Evolutionary conservation across 2,329 filamentous ascomycete genomes (phyloP).

Genomic region (Aspergillus aculeatus): DNA sequence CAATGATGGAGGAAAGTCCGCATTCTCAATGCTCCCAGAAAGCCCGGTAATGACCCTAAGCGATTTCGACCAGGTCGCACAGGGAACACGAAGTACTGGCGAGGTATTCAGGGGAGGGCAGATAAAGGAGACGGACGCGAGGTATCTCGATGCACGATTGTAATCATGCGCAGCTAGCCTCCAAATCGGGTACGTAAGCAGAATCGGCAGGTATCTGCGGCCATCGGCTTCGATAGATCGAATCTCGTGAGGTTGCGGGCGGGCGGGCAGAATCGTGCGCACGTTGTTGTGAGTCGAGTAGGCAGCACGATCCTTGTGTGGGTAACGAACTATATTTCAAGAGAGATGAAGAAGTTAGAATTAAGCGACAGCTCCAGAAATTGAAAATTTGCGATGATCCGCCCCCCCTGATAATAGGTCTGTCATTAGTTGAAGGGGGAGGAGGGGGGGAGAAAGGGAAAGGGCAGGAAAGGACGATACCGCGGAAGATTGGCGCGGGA

Average conservation of each 20-base stretch:
- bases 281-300: not conserved
- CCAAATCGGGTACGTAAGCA: constrained; percentile 8
- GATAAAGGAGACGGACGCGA: not conserved
- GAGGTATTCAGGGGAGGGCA: not conserved
- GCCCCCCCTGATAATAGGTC: constrained; percentile 9
- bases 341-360: not conserved
- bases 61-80: not conserved
- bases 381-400: constrained; percentile 4
- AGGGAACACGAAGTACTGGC: not conserved
- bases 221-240: constrained; percentile 3
- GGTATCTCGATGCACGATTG: not conserved
- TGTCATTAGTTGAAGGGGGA: constrained; percentile 3
- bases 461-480: constrained; percentile 1
- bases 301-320: not conserved
- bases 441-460: constrained; percentile 1
- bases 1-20: constrained; percentile 3
- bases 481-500: constrained; percentile 12
- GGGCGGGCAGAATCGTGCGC: not conserved
- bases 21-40: constrained; percentile 4
- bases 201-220: constrained; percentile 1
- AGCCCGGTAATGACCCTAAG: not conserved
- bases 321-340: not conserved
- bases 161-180: constrained; percentile 4
- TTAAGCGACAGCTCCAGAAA: constrained; percentile 3
- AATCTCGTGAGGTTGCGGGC: constrained; percentile 1